A percentile compares a stretch with the other conserved stretches of the same genome.
These are phyloP conservation scores for Fusarium chlamydosporum DNA, from an alignment of 2,329 filamentous ascomycete genomes.

Conservation along the genomic window DNA sequence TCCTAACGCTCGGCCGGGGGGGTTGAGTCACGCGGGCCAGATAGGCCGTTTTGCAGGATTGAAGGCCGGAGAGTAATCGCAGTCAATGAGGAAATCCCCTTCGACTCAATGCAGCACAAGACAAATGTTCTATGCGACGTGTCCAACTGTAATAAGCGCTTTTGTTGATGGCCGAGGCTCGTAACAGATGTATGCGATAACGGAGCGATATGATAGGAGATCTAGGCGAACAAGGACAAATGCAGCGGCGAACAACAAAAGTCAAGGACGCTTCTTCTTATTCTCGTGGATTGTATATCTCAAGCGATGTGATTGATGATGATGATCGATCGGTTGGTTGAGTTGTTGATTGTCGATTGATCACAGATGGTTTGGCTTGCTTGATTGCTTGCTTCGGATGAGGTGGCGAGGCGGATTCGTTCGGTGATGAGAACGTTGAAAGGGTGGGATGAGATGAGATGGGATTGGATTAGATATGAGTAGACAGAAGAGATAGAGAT, in stretches of 20 bases:
- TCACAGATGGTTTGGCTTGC: slow-evolving; percentile 40
- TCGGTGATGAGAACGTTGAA: slow-evolving; percentile 40
- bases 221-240: slow-evolving; percentile 42
- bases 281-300: slow-evolving; percentile 50
- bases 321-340: slow-evolving; percentile 16
- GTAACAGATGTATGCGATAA: slow-evolving; percentile 24
- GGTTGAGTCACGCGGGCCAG: slow-evolving; percentile 46
- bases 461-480: slow-evolving; percentile 35
- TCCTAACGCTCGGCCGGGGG: slow-evolving; percentile 44
- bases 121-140: slow-evolving; percentile 34
- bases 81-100: slow-evolving; percentile 45
- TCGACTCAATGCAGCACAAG: slow-evolving; percentile 47
- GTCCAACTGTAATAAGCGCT: slow-evolving; percentile 17
- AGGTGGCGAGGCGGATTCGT: slow-evolving; percentile 49
- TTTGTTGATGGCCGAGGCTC: slow-evolving; percentile 35
- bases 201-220: slow-evolving; percentile 28
- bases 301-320: slow-evolving; percentile 40
- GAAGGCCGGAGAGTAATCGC: slow-evolving; percentile 21
- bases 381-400: slow-evolving; percentile 43
- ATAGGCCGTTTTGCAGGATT: slow-evolving; percentile 37
- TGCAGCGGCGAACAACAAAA: slow-evolving; percentile 40
- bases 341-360: slow-evolving; percentile 27
- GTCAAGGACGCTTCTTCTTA: slow-evolving; percentile 54
- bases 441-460: slow-evolving; percentile 20
- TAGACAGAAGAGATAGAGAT: slow-evolving; percentile 41